A percentile compares a stretch with the other conserved stretches of the same genome.
These are phyloP conservation scores for Penicillium sp. DNA, from an alignment of 2,329 filamentous ascomycete species.

Conservation along the genomic window DNA sequence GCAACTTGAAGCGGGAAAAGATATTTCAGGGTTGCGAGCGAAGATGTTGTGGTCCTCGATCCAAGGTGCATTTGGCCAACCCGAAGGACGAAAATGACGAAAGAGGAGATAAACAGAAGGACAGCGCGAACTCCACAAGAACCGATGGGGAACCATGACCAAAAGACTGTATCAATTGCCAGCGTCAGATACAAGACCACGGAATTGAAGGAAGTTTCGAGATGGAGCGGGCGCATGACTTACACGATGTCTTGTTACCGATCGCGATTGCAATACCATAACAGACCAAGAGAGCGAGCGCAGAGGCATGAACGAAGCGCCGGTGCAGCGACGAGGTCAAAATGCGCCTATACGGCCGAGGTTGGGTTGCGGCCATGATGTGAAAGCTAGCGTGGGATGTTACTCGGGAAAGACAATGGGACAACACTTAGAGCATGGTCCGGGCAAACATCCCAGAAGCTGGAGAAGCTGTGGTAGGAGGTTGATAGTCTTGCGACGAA, in stretches of 20 bases:
- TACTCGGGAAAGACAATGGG: conserved; percentile 23
- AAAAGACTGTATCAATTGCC: conserved; percentile 61
- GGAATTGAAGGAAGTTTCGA: conserved; percentile 2
- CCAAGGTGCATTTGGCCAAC: conserved; percentile 81
- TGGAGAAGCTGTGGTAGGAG: conserved; percentile 7
- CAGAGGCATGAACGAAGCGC: conserved; percentile 77
- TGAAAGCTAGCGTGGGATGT: conserved; percentile 25
- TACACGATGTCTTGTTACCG: conserved; percentile 69
- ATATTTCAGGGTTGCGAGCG: conserved; percentile 63
- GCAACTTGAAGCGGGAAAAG: conserved; percentile 62
- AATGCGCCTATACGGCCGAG: conserved; percentile 75
- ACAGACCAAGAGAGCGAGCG: conserved; percentile 68
- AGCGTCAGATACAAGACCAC: not conserved
- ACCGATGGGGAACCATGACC: conserved; percentile 84
- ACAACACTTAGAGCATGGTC: conserved; percentile 26
- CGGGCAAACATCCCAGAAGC: conserved; percentile 14
- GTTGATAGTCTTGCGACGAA: conserved; percentile 2
- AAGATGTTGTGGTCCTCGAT: conserved; percentile 68
- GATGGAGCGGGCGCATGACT: conserved; percentile 36
- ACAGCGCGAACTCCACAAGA: conserved; percentile 71
- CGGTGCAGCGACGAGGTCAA: conserved; percentile 84
- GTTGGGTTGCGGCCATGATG: conserved; percentile 40
- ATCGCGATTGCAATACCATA: conserved; percentile 72
- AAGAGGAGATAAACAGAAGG: conserved; percentile 72
- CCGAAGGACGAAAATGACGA: conserved; percentile 80